Conservation (phyloP, 106 monocot species). For the Acorus gramineus region DNA sequence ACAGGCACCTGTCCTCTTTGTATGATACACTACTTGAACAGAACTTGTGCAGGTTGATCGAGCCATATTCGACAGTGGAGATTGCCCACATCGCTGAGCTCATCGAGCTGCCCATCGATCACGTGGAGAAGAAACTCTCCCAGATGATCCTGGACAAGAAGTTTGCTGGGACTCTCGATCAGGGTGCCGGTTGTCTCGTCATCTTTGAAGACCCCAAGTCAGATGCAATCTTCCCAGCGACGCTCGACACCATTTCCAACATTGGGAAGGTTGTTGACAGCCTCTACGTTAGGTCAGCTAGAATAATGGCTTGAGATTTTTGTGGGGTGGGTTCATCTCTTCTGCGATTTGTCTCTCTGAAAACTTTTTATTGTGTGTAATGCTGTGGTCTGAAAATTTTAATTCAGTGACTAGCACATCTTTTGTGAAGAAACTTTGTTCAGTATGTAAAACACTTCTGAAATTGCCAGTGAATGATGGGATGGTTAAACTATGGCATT, state of each 20-base stretch:
- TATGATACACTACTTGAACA: slow-evolving; percentile 95
- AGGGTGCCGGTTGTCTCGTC: slow-evolving; percentile 76
- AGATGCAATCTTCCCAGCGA: slow-evolving; percentile 70
- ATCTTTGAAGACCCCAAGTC: slow-evolving; percentile 75
- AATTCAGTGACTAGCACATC: too few species aligned
- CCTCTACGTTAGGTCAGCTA: slow-evolving; percentile 76
- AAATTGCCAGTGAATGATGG: too few species aligned
- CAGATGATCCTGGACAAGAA: slow-evolving; percentile 98
- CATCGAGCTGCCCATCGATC: slow-evolving; percentile 65
- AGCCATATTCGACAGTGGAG: slow-evolving; percentile 82
- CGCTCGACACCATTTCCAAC: slow-evolving; percentile 71
- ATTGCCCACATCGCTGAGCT: slow-evolving; percentile 67
- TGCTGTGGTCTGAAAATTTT: too few species aligned
- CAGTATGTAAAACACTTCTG: too few species aligned
- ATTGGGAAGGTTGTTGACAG: slow-evolving; percentile 95
- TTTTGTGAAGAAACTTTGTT: too few species aligned
- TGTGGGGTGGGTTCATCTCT: too few species aligned
- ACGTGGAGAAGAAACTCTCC: slow-evolving; percentile 89
- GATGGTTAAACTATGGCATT: too few species aligned
- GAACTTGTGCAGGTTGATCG: slow-evolving; percentile 85
- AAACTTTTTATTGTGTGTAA: too few species aligned
- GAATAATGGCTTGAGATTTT: slow-evolving; percentile 48
- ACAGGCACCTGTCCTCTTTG: slow-evolving; percentile 80
- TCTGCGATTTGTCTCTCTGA: too few species aligned
- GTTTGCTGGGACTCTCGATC: slow-evolving; percentile 85